phyloP scores from a whole-genome alignment of 2,329 filamentous ascomycete species.

The Colletotrichum incanum region DNA sequence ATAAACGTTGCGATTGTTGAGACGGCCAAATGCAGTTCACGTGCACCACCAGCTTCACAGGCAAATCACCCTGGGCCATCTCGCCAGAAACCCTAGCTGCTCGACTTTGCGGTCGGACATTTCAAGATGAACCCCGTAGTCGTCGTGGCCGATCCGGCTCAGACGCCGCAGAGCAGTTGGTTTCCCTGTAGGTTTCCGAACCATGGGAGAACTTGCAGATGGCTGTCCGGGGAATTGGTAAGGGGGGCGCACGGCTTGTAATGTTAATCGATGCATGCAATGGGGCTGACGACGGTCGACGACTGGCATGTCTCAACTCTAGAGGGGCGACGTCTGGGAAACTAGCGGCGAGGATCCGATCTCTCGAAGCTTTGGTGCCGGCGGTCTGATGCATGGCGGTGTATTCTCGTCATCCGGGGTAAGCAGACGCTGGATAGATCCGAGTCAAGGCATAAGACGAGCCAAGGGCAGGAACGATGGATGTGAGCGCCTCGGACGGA shows the following conservation, averaged over 20 bases:
- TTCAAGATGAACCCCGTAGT: conserved; percentile 15
- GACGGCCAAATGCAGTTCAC: background rate
- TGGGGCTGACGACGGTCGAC: conserved; percentile 27
- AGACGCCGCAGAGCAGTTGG: conserved; percentile 16
- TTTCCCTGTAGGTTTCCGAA: conserved; percentile 16
- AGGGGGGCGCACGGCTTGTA: conserved; percentile 35
- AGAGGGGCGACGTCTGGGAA: conserved; percentile 28
- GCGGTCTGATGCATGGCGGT: conserved; percentile 3
- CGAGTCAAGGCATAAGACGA: conserved; percentile 5
- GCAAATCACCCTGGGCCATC: background rate
- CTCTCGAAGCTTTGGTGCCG: conserved; percentile 14
- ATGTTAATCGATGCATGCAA: conserved; percentile 21
- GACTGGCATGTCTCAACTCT: conserved; percentile 40
- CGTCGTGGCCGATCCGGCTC: conserved; percentile 24
- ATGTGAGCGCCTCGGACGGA: background rate
- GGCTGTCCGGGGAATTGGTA: conserved; percentile 20
- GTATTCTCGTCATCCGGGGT: conserved; percentile 7
- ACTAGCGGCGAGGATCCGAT: conserved; percentile 32
- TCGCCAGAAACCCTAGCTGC: background rate
- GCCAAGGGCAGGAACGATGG: background rate
- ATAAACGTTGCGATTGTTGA: background rate
- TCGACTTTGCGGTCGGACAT: conserved; percentile 25
- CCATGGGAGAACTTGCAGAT: conserved; percentile 16
- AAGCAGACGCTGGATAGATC: conserved; percentile 14
- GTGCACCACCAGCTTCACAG: background rate